Evolutionary conservation across 2,329 filamentous ascomycete species (phyloP), one percentile per base, ranked within the genome.

Genomic region (Beauveria rudraprayagi): DNA sequence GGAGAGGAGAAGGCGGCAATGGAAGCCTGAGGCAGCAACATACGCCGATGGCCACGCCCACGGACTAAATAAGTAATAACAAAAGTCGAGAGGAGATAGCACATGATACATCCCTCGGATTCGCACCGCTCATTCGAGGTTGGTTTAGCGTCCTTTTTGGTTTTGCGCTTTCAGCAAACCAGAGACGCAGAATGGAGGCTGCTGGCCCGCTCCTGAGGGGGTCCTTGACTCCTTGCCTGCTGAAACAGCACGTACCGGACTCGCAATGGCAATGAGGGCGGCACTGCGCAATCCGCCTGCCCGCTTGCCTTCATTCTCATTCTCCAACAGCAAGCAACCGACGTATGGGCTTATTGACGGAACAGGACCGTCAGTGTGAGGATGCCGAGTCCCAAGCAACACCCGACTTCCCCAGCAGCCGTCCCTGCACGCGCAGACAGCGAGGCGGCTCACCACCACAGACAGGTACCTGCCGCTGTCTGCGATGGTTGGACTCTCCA

Each of bases 61-160:
- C n/a, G 41, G 37, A 41, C 30, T 51, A 56, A 9, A 16, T 55
- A 37, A 9, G 22, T 55, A 37, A 22, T 24, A 19, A 24, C n/a
- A 14, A 34, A 24, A 53, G 22, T 55, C 40, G 22, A 56, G 54
- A 24, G 51, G 46, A 51, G 57, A 53, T 53, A 53, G 56, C 59
- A 52, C 52, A 51, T 51, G 48, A 51, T 51, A 51, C 48, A 50
- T 52, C 46, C 54, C 54, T 47, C 43, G 40, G 24, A 56, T 54
- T 47, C 43, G 52, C 60, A 61, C 54, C 47, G 48, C 54, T 48
- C n/a, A 57, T 62, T 62, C 60, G 54, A 46, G 16, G 17, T 47
- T 40, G 60, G 60, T 30, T 48, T 62, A 62, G 60, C 60, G 60
- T 24, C 26, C 10, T 57, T 44, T 62, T 53, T 43, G 47, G 41